phyloP scores from a whole-genome alignment of 1,284 basidiomycete species.

The Cryptococcus jaspeensis region DNA sequence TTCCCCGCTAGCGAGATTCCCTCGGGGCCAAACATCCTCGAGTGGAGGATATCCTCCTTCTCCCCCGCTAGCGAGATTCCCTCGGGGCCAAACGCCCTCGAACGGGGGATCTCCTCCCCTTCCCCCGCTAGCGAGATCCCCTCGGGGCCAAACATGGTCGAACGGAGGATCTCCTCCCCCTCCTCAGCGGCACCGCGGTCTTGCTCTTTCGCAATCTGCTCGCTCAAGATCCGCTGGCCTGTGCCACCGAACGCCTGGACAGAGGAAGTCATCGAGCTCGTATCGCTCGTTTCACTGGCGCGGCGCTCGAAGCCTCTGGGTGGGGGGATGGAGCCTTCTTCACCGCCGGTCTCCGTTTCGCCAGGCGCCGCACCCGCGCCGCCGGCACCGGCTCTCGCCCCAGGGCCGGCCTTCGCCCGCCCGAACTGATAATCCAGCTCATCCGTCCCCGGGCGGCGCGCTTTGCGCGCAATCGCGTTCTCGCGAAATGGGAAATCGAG shows the following conservation, averaged over 20 bases:
- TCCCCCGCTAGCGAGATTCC: no score
- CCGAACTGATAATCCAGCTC: constrained; percentile 40
- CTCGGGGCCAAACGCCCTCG: no score
- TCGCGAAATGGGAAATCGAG: constrained; percentile 43
- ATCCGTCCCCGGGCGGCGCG: constrained; percentile 25
- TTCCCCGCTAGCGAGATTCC: no score
- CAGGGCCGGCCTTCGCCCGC: no score
- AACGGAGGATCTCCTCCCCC: constrained; percentile 41
- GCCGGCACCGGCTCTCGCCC: not conserved
- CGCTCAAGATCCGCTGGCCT: constrained; percentile 23
- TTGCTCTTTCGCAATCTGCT: constrained; percentile 47
- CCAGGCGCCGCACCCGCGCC: not conserved
- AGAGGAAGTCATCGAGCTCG: no score
- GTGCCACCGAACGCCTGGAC: constrained; percentile 5
- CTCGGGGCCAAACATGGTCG: no score
- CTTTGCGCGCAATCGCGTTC: constrained; percentile 42
- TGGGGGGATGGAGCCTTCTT: constrained; percentile 8
- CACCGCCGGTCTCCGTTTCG: not conserved
- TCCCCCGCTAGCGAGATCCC: no score
- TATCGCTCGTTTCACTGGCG: not conserved
- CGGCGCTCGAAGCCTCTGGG: constrained; percentile 10
- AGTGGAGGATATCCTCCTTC: no score
- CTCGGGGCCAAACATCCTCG: no score
- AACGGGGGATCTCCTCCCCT: no score
- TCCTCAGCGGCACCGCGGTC: constrained; percentile 54